A percentile compares a stretch with the other conserved stretches of the same genome.
These are phyloP conservation scores for Penicillium fimorum DNA, from an alignment of 495 filamentous ascomycete species.

Conservation along the genomic window DNA sequence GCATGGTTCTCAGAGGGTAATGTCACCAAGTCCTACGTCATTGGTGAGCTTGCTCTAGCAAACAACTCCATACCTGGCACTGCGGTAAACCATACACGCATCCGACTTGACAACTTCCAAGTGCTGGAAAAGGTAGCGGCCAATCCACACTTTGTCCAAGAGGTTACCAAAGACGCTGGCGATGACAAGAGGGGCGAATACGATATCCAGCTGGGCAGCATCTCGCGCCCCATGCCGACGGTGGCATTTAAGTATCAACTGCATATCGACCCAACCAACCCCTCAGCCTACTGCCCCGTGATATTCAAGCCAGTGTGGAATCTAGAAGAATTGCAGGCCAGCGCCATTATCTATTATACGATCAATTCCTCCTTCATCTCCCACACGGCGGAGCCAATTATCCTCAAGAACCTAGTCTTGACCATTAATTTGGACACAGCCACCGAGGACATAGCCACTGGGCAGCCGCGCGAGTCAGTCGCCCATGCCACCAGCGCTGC, in stretches of 20 bases:
- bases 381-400: slow-evolving; percentile 49
- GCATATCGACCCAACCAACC: slow-evolving; percentile 65
- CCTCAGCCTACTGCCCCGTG: slow-evolving; percentile 70
- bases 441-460: slow-evolving; percentile 37
- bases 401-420: slow-evolving; percentile 77
- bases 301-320: slow-evolving; percentile 81
- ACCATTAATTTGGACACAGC: slow-evolving; percentile 70
- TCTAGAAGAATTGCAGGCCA: slow-evolving; percentile 74
- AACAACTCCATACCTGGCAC: slow-evolving; percentile 64
- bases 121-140: slow-evolving; percentile 92
- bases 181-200: slow-evolving; percentile 78
- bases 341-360: slow-evolving; percentile 78
- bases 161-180: slow-evolving; percentile 39
- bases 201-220: slow-evolving; percentile 64
- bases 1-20: slow-evolving; percentile 75
- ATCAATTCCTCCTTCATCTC: slow-evolving; percentile 70
- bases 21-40: slow-evolving; percentile 68
- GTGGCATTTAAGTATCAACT: slow-evolving; percentile 95
- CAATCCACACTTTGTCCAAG: slow-evolving; percentile 83
- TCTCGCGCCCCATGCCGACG: slow-evolving; percentile 62
- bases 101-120: slow-evolving; percentile 87
- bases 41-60: slow-evolving; percentile 87
- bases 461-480: slow-evolving; percentile 44
- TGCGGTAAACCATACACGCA: slow-evolving; percentile 52
- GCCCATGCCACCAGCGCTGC: slow-evolving; percentile 45